A percentile compares a stretch with the other conserved stretches of the same genome.
These are phyloP conservation scores for Larix sibirica DNA, from an alignment of 83 land plant species.

Conservation along the genomic window DNA sequence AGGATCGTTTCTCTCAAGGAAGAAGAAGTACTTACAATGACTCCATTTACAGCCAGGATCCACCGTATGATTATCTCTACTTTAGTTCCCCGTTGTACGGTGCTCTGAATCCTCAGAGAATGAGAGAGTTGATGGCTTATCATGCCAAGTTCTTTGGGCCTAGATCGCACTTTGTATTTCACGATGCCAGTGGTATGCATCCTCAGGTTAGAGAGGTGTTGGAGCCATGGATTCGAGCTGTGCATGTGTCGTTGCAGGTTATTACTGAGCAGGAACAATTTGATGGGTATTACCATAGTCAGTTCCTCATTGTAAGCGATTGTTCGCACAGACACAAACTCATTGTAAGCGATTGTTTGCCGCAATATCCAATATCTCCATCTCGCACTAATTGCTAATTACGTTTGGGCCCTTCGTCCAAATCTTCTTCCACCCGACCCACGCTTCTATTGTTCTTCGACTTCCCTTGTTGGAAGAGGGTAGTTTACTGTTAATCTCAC, in stretches of 20 bases:
- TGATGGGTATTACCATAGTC: slow-evolving; percentile 88
- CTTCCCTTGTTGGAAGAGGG: too few species aligned
- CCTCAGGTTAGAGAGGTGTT: slow-evolving; percentile 52
- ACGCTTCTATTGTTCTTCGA: too few species aligned
- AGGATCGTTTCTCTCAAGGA: slow-evolving; percentile 55
- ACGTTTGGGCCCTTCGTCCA: too few species aligned
- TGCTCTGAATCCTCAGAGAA: slow-evolving; percentile 63
- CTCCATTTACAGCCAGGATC: slow-evolving; percentile 9
- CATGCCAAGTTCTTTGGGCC: slow-evolving; percentile 72
- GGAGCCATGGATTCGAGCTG: slow-evolving; percentile 69
- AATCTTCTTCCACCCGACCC: too few species aligned
- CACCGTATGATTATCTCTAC: slow-evolving; percentile 70
- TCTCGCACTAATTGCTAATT: too few species aligned
- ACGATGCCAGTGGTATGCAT: slow-evolving; percentile 75
- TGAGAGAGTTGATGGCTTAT: slow-evolving; percentile 81
- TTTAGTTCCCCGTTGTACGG: slow-evolving; percentile 94
- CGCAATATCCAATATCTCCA: too few species aligned
- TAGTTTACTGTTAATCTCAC: too few species aligned
- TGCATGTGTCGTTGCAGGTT: slow-evolving; percentile 69
- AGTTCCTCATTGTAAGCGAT: slow-evolving; percentile 76
- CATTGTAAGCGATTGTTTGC: slow-evolving; percentile 11
- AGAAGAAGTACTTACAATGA: slow-evolving; percentile 17
- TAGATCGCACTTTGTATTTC: slow-evolving; percentile 72
- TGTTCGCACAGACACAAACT: slow-evolving; percentile 58
- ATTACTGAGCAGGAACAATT: slow-evolving; percentile 55